A percentile compares a stretch with the other conserved stretches of the same genome.
Conservation (phyloP, 768 basidiomycete genomes). For the Panellus pusillus region DNA sequence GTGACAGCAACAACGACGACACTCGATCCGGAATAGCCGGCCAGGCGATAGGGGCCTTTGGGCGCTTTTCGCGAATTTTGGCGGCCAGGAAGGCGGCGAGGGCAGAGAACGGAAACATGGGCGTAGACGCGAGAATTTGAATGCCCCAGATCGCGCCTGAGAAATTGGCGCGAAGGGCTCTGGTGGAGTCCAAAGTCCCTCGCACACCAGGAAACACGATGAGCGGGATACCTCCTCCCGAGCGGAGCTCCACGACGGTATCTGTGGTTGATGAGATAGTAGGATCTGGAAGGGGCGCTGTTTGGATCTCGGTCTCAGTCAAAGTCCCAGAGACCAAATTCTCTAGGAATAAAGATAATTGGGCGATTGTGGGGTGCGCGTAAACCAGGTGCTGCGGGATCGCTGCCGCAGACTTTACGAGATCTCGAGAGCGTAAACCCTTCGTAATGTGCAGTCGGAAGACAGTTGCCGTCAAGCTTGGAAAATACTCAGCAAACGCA, state of each 20-base stretch:
- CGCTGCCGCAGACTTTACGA: no score
- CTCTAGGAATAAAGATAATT: constrained; percentile 13
- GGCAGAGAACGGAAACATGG: background rate
- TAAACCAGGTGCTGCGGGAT: no score
- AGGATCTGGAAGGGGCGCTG: no score
- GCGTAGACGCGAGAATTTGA: background rate
- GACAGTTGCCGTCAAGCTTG: no score
- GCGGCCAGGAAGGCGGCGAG: background rate
- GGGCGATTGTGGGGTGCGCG: no score
- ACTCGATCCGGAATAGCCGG: background rate
- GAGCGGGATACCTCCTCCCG: constrained; percentile 1
- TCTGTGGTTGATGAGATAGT: no score
- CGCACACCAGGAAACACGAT: constrained; percentile 7
- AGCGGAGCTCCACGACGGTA: constrained; percentile 9
- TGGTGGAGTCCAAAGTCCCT: background rate
- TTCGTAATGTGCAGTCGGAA: no score
- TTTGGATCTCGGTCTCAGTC: no score
- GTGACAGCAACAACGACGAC: background rate
- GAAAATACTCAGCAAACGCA: no score
- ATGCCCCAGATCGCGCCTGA: background rate
- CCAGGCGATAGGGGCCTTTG: background rate
- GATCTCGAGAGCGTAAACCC: no score
- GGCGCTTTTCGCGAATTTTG: background rate
- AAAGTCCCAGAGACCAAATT: no score
- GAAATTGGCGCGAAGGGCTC: background rate